Evolutionary conservation across 331 rosid genomes (phyloP), one percentile per base, ranked within the genome.

Genomic region (Malus hybrid): DNA sequence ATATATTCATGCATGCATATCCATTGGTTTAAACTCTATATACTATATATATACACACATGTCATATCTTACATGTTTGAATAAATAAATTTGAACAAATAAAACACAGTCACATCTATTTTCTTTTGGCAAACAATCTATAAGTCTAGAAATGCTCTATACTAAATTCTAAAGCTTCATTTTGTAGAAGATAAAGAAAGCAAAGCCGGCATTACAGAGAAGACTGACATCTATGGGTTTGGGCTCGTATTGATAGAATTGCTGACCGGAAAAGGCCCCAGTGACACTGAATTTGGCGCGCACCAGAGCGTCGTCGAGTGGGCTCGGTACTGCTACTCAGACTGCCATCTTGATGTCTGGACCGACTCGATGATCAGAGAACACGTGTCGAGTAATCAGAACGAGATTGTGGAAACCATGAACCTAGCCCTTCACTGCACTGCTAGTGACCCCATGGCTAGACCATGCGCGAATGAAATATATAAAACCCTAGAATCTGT

Each of bases 271-370:
- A 94, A 90, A 81, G 78, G 84, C 18, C 80, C 91, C 2, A 59
- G 68, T 73, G 95, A 87, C 74, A 11, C 62, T 32, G 91, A 93
- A 76, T 69, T 76, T 50, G 85, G 88, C 32, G 69, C 54, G 69
- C 83, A 85, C 39, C 85, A 79, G 46, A 80, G 39, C 68, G 81
- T 92, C 10, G 93, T 94, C 1, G 96, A 92, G 76, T 94, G 99
- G 99, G 97, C 99, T 70, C 83, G 91, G 4, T 86, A 86, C 61
- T 90, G 93, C 73, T 94, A 94, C 78, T 81, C 96, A 6, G 90
- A 92, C 7, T 86, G 92, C 72, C 89, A 84, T 67, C 74, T 88
- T 59, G 93, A 94, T 78, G 73, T 71, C 82, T 94, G 97, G 99
- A 78, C 88, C 4, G 97, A 90, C 76, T 76, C 81, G 11, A 59